These are phyloP conservation scores for Solidago caesia DNA, from an alignment of 129 eudicot species.

Conservation along the genomic window DNA sequence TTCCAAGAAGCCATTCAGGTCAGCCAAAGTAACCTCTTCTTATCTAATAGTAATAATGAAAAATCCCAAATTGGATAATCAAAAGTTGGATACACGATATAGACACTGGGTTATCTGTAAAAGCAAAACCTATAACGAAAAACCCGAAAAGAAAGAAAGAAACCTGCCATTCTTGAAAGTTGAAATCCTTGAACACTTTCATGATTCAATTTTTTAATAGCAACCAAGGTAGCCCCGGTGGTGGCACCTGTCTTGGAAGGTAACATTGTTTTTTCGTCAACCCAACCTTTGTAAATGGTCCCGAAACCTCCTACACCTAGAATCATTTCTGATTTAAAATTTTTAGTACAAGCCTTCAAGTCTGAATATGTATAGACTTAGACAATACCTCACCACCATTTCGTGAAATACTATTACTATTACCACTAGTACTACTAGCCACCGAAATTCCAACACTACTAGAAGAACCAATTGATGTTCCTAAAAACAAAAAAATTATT, in stretches of 20 bases:
- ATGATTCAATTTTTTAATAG: constrained; percentile 71
- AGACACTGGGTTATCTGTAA: too few relatives aligned
- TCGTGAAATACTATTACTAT: constrained; percentile 9
- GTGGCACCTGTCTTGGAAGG: constrained; percentile 42
- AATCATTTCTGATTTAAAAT: constrained; percentile 66
- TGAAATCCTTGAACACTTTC: constrained; percentile 76
- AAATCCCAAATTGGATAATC: too few relatives aligned
- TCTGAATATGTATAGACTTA: constrained; percentile 54
- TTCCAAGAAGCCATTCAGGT: background rate
- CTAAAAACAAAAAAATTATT: constrained; percentile 5
- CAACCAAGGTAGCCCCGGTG: constrained; percentile 59
- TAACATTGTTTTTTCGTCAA: constrained; percentile 61
- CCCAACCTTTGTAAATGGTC: constrained; percentile 85
- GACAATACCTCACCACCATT: constrained; percentile 56
- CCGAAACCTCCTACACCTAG: constrained; percentile 88
- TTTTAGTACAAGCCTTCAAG: constrained; percentile 59
- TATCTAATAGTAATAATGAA: background rate
- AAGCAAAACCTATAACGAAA: background rate
- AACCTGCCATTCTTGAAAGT: constrained; percentile 98
- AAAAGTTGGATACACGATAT: too few relatives aligned
- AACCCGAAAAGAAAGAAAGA: background rate
- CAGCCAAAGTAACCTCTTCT: too few relatives aligned
- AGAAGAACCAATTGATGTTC: too few relatives aligned
- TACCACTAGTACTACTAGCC: constrained; percentile 43
- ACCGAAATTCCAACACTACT: constrained; percentile 46